These are phyloP conservation scores for Kwoniella dejecticola DNA, from an alignment of 768 basidiomycete species.

Conservation along the genomic window DNA sequence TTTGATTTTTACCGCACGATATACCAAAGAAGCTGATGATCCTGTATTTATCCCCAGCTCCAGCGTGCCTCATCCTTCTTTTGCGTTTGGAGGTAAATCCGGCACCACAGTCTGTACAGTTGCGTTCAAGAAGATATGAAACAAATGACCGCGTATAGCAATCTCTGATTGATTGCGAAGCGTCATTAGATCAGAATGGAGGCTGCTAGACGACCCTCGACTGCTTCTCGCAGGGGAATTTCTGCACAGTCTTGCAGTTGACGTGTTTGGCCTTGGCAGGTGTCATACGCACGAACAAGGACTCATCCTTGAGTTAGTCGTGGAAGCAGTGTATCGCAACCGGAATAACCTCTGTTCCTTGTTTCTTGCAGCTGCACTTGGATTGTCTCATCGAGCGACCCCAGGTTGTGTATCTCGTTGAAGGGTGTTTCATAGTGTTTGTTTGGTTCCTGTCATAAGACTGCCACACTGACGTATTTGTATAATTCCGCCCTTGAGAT, in stretches of 20 bases:
- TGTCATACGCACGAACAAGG: too few species aligned
- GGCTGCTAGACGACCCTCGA: too few species aligned
- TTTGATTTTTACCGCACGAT: too few species aligned
- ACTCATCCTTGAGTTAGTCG: neutral
- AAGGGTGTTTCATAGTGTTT: neutral
- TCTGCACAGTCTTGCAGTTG: too few species aligned
- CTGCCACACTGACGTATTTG: neutral
- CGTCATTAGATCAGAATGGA: too few species aligned
- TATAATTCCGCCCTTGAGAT: neutral
- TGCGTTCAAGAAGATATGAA: conserved; percentile 47
- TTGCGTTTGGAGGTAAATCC: conserved; percentile 55
- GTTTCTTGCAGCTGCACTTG: neutral
- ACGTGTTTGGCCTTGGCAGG: too few species aligned
- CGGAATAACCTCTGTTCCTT: conserved; percentile 5
- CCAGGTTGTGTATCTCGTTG: conserved; percentile 6
- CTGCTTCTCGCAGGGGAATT: too few species aligned
- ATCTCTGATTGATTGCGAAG: too few species aligned
- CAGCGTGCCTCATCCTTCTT: conserved; percentile 54
- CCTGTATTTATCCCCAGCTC: conserved; percentile 33
- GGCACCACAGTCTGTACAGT: conserved; percentile 55
- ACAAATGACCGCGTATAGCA: too few species aligned
- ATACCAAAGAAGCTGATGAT: neutral
- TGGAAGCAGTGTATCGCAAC: neutral
- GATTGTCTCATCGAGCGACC: neutral
- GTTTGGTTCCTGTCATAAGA: conserved; percentile 13